phyloP scores from a whole-genome alignment of 768 basidiomycete species.

The Mycena maculata region DNA sequence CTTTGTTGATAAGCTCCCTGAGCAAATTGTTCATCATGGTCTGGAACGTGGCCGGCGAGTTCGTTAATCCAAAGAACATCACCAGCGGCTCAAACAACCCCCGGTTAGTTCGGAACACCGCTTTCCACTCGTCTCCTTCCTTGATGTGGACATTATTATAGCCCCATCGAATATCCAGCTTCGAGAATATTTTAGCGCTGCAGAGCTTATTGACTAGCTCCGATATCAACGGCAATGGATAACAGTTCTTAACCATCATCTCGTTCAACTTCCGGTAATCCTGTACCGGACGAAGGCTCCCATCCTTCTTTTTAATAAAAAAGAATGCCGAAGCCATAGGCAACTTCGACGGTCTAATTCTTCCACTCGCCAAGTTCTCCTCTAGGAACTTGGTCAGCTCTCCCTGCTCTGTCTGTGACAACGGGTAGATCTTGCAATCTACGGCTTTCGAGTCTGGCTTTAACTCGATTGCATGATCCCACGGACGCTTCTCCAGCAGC shows the following conservation, averaged over 20 bases:
- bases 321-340: no score
- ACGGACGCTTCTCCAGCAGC: no score
- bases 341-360: no score
- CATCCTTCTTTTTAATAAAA: slow-evolving; percentile 42
- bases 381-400: slow-evolving; percentile 41
- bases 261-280: slow-evolving; percentile 50
- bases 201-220: slow-evolving; percentile 43
- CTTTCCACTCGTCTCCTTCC: no score
- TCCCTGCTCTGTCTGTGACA: slow-evolving; percentile 45
- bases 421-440: slow-evolving; percentile 46
- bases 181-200: background rate
- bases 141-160: no score
- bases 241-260: slow-evolving; percentile 47
- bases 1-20: no score
- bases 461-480: no score
- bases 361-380: no score
- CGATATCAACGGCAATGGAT: slow-evolving; percentile 47
- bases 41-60: background rate
- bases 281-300: slow-evolving; percentile 40
- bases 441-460: slow-evolving; percentile 41
- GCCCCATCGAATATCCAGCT: no score
- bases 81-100: background rate
- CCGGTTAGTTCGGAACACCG: no score
- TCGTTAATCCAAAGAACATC: background rate
- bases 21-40: background rate